Percentiles rank a stretch among this genome's conserved stretches.
These are phyloP conservation scores for Globisporangium acanthophoron DNA, from an alignment of 352 stramenopile species.

Conservation along the genomic window DNA sequence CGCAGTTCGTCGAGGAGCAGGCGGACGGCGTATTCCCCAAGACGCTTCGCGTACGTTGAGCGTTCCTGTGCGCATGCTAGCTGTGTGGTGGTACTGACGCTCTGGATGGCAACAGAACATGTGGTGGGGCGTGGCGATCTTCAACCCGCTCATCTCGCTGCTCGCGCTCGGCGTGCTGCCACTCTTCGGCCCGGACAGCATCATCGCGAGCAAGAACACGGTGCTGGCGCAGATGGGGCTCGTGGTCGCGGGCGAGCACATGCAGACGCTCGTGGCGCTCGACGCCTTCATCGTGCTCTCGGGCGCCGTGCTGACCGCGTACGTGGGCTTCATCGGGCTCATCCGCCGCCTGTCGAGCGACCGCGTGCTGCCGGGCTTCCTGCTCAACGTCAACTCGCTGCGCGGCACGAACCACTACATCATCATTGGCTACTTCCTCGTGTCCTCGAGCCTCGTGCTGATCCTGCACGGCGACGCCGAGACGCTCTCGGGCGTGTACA, in stretches of 20 bases:
- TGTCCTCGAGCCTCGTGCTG: slow-evolving; percentile 85
- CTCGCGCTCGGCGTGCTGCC: slow-evolving; percentile 88
- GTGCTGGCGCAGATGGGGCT: slow-evolving; percentile 90
- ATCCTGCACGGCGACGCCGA: slow-evolving; percentile 90
- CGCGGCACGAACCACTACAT: slow-evolving; percentile 91
- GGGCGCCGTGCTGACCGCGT: slow-evolving; percentile 90
- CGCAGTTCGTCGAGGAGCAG: slow-evolving; percentile 94
- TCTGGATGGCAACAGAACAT: slow-evolving; percentile 63
- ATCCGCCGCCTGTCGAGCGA: slow-evolving; percentile 91
- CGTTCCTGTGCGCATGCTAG: not conserved
- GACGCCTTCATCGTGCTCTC: slow-evolving; percentile 94
- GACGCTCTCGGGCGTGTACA: slow-evolving; percentile 93
- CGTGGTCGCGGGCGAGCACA: slow-evolving; percentile 63
- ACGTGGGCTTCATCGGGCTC: slow-evolving; percentile 91
- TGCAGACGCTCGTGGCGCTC: slow-evolving; percentile 77
- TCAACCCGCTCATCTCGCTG: slow-evolving; percentile 92
- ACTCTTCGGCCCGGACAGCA: slow-evolving; percentile 62
- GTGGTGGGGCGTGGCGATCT: slow-evolving; percentile 92
- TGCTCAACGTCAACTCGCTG: slow-evolving; percentile 76
- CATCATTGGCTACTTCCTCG: slow-evolving; percentile 88
- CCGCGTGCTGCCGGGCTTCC: slow-evolving; percentile 74
- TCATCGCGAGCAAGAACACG: slow-evolving; percentile 82
- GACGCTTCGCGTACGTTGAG: slow-evolving; percentile 69
- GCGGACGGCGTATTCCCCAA: slow-evolving; percentile 93
- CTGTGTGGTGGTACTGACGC: not conserved